phyloP scores from a whole-genome alignment of 805 yeast species.

The Yamadazyma akitaensis region DNA sequence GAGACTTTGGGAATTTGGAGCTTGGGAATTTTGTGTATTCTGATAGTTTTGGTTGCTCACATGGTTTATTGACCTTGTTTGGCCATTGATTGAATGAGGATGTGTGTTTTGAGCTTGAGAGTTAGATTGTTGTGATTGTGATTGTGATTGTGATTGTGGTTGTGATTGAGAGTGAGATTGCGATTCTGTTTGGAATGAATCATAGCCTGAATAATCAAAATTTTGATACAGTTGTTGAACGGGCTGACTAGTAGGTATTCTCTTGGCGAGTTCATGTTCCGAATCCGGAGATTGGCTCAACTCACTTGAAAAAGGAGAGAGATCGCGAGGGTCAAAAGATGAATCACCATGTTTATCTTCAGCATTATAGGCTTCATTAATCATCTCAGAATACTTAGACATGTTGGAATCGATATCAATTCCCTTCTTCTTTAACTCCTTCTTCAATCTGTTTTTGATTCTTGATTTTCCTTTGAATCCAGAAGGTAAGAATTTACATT shows the following conservation, averaged over 20 bases:
- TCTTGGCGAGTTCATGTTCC: background rate
- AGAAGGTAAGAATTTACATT: conserved; percentile 43
- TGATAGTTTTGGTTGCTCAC: background rate
- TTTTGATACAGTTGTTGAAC: background rate
- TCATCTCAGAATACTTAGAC: conserved; percentile 12
- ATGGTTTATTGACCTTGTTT: background rate
- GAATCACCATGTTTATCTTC: conserved; percentile 14
- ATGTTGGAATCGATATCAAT: conserved; percentile 3
- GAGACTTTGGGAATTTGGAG: background rate
- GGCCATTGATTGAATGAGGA: background rate
- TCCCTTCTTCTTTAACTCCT: conserved; percentile 30
- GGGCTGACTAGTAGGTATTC: background rate
- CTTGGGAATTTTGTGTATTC: background rate
- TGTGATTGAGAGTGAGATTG: background rate
- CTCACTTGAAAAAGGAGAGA: conserved; percentile 7
- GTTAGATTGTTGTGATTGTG: background rate
- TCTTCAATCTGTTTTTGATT: conserved; percentile 40
- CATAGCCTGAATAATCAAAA: background rate
- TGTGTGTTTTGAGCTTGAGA: background rate
- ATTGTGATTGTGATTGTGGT: too few species aligned
- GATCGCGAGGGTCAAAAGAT: conserved; percentile 1
- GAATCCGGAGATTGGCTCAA: conserved; percentile 6
- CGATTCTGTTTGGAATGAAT: background rate
- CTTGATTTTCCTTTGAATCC: conserved; percentile 44
- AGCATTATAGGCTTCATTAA: conserved; percentile 1